phyloP scores from a whole-genome alignment of 2,329 filamentous ascomycete species.

The Paecilomyces formosus region DNA sequence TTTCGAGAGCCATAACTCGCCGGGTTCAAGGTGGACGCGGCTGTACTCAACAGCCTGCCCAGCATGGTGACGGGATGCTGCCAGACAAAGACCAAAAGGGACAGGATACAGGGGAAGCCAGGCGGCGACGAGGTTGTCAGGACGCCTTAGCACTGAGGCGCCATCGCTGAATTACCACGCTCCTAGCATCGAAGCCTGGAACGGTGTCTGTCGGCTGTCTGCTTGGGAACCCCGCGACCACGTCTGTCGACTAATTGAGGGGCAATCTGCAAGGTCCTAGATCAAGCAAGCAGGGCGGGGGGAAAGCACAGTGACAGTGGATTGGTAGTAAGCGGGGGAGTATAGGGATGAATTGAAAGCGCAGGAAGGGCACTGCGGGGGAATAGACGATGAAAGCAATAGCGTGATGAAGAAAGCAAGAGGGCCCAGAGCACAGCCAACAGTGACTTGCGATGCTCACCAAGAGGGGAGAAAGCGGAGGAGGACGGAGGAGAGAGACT shows the following conservation, averaged over 20 bases:
- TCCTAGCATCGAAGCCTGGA: not conserved
- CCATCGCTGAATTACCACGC: not conserved
- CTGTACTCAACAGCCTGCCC: conserved; percentile 36
- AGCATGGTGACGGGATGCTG: conserved; percentile 27
- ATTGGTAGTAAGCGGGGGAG: not conserved
- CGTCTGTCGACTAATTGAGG: not conserved
- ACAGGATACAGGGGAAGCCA: conserved; percentile 3
- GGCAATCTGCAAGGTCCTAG: not conserved
- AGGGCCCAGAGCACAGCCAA: not conserved
- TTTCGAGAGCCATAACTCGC: conserved; percentile 31
- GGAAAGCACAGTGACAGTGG: not conserved
- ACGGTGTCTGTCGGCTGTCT: not conserved
- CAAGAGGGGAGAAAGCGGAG: conserved; percentile 9
- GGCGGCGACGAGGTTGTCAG: conserved; percentile 2
- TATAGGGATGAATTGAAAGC: not conserved
- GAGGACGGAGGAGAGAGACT: conserved; percentile 11
- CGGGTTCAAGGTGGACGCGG: conserved; percentile 36
- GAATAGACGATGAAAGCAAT: not conserved
- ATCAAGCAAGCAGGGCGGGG: not conserved
- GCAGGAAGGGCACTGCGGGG: not conserved
- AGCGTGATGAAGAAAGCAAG: not conserved
- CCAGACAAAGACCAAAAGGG: conserved; percentile 6
- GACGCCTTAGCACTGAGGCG: not conserved
- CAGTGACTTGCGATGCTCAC: not conserved
- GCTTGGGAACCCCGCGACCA: not conserved